These are phyloP conservation scores for Rauvolfia tetraphylla DNA, from an alignment of 257 asterid genomes.

Conservation along the genomic window DNA sequence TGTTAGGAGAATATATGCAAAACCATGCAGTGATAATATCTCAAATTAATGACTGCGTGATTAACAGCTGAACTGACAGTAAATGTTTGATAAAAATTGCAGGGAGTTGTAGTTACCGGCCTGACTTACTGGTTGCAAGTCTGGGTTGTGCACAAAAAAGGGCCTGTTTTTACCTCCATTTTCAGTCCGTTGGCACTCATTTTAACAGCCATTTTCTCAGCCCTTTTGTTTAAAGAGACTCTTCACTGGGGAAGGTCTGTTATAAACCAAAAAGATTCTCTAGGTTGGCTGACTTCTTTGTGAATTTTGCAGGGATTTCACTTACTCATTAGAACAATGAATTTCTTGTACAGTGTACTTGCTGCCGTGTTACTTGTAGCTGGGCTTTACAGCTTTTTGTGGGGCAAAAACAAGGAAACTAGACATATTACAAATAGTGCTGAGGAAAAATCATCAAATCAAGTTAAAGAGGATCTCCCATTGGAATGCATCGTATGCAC, in stretches of 20 bases:
- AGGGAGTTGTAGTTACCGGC: constrained; percentile 28
- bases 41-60: not conserved
- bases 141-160: constrained; percentile 32
- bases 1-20: not conserved
- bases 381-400: constrained; percentile 51
- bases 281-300: not conserved
- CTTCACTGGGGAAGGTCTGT: constrained; percentile 29
- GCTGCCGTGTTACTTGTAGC: constrained; percentile 40
- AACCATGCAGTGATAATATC: too few species aligned
- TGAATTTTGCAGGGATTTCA: not conserved
- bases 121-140: constrained; percentile 27
- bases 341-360: constrained; percentile 27
- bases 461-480: constrained; percentile 18
- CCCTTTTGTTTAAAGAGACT: constrained; percentile 22
- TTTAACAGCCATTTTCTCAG: constrained; percentile 27
- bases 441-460: constrained; percentile 16
- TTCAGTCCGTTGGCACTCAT: constrained; percentile 31
- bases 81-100: not conserved
- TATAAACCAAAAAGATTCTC: not conserved
- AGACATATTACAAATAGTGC: not conserved
- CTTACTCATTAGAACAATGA: not conserved
- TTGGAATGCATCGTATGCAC: constrained; percentile 25
- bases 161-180: constrained; percentile 29
- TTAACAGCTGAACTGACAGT: not conserved
- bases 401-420: constrained; percentile 50